Evolutionary conservation across 176 grass and related monocot genomes (phyloP).

Genomic region (Carex parvula): DNA sequence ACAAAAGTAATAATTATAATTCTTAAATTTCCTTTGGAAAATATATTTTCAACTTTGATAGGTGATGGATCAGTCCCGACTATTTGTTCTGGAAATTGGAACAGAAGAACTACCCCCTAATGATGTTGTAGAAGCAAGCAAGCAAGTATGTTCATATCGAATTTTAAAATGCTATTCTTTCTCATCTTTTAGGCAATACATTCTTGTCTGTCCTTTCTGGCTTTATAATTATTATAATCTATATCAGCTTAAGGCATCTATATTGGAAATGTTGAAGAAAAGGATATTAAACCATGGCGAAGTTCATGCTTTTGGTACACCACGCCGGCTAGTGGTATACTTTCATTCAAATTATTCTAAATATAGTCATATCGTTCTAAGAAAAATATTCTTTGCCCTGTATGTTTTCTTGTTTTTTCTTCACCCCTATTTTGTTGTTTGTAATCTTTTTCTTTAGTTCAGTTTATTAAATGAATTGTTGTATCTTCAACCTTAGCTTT

Average conservation of each 20-base stretch:
- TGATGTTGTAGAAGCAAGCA: conserved; percentile 65
- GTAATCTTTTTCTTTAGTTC: conserved; percentile 18
- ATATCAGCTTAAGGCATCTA: conserved; percentile 61
- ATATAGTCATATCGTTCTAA: not conserved
- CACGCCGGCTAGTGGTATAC: conserved; percentile 76
- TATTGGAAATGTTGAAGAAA: conserved; percentile 61
- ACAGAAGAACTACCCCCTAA: conserved; percentile 90
- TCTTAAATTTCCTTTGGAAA: not conserved
- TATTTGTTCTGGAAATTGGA: conserved; percentile 95
- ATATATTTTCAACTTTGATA: conserved; percentile 31
- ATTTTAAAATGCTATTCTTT: conserved; percentile 1
- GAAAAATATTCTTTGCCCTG: not conserved
- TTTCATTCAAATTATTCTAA: not conserved
- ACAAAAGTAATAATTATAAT: not conserved
- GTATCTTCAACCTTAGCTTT: not conserved
- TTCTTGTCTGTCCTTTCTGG: not conserved
- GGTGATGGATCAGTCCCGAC: conserved; percentile 26
- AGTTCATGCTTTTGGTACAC: conserved; percentile 66
- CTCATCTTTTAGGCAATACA: conserved; percentile 3
- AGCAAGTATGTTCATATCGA: conserved; percentile 32
- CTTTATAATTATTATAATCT: conserved; percentile 13
- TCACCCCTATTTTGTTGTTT: not conserved
- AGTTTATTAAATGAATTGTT: not conserved
- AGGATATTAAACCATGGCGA: conserved; percentile 68
- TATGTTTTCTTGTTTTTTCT: not conserved